Evolutionary conservation across 768 basidiomycete genomes (phyloP).

Genomic region (Fibroporia radiculosa): DNA sequence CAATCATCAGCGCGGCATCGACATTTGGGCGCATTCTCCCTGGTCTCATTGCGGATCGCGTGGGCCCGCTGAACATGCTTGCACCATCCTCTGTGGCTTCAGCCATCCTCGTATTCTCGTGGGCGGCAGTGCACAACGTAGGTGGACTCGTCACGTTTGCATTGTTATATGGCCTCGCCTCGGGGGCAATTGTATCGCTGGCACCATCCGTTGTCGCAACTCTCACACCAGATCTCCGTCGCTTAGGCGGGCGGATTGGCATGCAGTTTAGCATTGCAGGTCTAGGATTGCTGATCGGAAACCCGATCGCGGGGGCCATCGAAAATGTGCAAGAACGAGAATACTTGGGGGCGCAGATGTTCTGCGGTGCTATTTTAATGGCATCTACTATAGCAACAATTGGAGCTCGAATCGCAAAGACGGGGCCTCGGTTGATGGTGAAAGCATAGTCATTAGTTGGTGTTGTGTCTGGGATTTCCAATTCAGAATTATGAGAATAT

Average conservation of each 20-base stretch:
- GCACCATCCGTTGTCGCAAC: conserved; percentile 12
- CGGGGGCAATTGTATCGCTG: conserved; percentile 30
- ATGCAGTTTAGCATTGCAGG: conserved; percentile 16
- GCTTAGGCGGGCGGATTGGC: conserved; percentile 18
- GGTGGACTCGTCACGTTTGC: conserved; percentile 33
- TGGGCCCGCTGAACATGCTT: conserved; percentile 40
- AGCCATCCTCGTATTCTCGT: conserved; percentile 31
- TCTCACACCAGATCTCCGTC: conserved; percentile 12
- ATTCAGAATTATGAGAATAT: no score
- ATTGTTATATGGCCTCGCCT: conserved; percentile 40
- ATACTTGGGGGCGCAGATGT: not conserved
- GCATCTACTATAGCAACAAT: not conserved
- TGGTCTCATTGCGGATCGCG: conserved; percentile 42
- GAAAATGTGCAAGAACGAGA: conserved; percentile 2
- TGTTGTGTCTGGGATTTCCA: no score
- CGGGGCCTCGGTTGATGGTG: not conserved
- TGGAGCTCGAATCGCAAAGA: not conserved
- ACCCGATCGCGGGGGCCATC: conserved; percentile 17
- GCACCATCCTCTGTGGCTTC: conserved; percentile 26
- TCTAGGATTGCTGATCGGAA: conserved; percentile 17
- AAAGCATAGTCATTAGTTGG: no score
- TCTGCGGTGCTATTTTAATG: not conserved
- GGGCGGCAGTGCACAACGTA: conserved; percentile 27
- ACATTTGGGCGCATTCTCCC: conserved; percentile 55
- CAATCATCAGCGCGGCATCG: conserved; percentile 39